A percentile compares a stretch with the other conserved stretches of the same genome.
These are phyloP conservation scores for Tillandsia fasciculata DNA, from an alignment of 176 grass and related monocot species.

Conservation along the genomic window DNA sequence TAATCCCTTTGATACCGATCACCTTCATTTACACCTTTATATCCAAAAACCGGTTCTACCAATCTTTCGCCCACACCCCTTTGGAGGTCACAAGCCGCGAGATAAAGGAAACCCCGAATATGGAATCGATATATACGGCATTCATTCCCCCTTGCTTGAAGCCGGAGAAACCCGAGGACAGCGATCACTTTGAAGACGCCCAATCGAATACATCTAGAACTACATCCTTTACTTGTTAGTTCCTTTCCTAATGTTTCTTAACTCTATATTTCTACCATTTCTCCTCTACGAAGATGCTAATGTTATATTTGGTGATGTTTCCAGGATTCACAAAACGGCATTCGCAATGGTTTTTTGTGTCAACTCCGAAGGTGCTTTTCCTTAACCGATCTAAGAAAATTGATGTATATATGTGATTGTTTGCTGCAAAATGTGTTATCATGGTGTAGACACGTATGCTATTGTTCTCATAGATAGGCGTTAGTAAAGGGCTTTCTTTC, in stretches of 20 bases:
- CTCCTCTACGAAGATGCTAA: conserved; percentile 6
- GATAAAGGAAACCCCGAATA: conserved; percentile 54
- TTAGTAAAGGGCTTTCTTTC: background rate
- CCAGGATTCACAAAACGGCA: conserved; percentile 7
- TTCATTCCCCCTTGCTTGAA: conserved; percentile 65
- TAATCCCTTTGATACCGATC: conserved; percentile 33
- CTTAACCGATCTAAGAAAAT: conserved; percentile 1
- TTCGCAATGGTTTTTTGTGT: background rate
- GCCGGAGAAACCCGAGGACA: conserved; percentile 59
- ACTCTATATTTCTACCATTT: background rate
- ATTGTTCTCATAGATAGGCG: background rate
- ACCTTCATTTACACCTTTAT: conserved; percentile 54
- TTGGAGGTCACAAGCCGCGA: conserved; percentile 46
- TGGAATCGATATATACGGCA: conserved; percentile 48
- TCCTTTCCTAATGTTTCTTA: background rate
- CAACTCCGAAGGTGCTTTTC: background rate
- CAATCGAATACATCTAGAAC: conserved; percentile 47
- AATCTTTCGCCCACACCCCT: conserved; percentile 47
- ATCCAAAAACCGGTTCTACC: conserved; percentile 59
- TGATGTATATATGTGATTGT: conserved; percentile 27
- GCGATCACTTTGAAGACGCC: conserved; percentile 58
- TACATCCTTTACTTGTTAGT: conserved; percentile 43
- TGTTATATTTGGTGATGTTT: background rate
- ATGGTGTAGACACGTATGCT: background rate
- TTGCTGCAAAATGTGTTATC: conserved; percentile 12